A percentile compares a stretch with the other conserved stretches of the same genome.
phyloP scores from a whole-genome alignment of 306 rosid genomes.

The Pyrus betulifolia region DNA sequence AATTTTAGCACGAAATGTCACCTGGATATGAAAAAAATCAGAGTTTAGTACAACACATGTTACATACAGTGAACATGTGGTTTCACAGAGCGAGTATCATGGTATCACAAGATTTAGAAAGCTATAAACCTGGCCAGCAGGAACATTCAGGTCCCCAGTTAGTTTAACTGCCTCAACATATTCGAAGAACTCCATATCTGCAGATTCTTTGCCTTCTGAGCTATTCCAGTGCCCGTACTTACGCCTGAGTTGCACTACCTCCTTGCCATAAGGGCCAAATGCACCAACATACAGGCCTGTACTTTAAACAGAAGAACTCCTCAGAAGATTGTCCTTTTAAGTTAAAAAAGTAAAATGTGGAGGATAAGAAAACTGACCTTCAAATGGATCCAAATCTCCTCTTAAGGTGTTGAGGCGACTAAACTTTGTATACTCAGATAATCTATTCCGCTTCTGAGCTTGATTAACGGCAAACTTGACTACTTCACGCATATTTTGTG shows the following conservation, averaged over 20 bases:
- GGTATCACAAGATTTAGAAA: constrained; percentile 13
- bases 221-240: constrained; percentile 91
- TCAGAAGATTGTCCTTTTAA: constrained; percentile 2
- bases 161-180: constrained; percentile 97
- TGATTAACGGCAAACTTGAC: constrained; percentile 83
- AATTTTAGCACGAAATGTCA: constrained; percentile 95
- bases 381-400: constrained; percentile 83
- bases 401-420: constrained; percentile 54
- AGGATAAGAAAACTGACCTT: constrained; percentile 42
- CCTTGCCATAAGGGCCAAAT: constrained; percentile 90
- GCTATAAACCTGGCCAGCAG: constrained; percentile 83
- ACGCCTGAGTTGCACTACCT: constrained; percentile 81
- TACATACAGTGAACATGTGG: background rate
- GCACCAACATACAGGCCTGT: constrained; percentile 94
- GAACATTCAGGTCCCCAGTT: constrained; percentile 95
- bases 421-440: constrained; percentile 68
- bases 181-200: constrained; percentile 81
- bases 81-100: background rate
- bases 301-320: constrained; percentile 23
- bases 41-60: background rate
- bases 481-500: constrained; percentile 77
- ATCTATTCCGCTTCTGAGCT: constrained; percentile 70
- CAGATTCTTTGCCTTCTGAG: constrained; percentile 35
- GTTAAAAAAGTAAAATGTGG: background rate
- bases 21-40: constrained; percentile 36